Evolutionary conservation across 768 basidiomycete genomes (phyloP), one percentile per base, ranked within the genome.

Genomic region (Leccinum truebloodii): DNA sequence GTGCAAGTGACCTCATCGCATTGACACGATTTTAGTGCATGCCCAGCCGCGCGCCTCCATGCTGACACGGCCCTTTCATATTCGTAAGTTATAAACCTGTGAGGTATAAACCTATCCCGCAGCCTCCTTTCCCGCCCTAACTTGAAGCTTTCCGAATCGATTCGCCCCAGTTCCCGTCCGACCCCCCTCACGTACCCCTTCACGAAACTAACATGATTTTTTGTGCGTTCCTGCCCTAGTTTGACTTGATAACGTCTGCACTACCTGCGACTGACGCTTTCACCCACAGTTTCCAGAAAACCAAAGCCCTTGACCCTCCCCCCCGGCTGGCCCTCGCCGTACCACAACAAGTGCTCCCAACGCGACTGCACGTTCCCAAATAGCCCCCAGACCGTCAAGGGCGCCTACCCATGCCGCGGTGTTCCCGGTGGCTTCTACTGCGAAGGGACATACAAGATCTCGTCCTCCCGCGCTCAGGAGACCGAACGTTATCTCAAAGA

Each of bases 321-420:
- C 2, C 58, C 71, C 3, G 68, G 67, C 41, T 77, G 76, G 76
- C 76, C 76, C 20, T 76, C 76, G 9, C 67, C 67, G 9, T 75
- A 66, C 57, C 76, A 77, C 54, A 73, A 76, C 65, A 77, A 74
- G 57, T 77, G 76, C 37, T 71, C 70, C 53, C 69, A 74, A 46
- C 70, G 44, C 46, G 71, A 68, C n/a, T 77, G 76, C 54, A 68
- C 62, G 44, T 70, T 64, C 44, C 64, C 76, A 0, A 77, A 77
- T 39, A 61, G 9, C 34, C 76, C 76, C 2, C 64, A 70, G 50
- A 67, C 69, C 20, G 57, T 51, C 57, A 71, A 72, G 48, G 76
- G 76, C 28, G 63, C 63, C 46, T 73, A 77, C 46, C 71, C 55
- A 18, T 77, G 76, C 32, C 68, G 73, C 4, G 73, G 73, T 18